Percentiles rank a stretch among this genome's conserved stretches.
These are phyloP conservation scores for Dactylellina leptospora DNA, from an alignment of 2,329 filamentous ascomycete genomes.

Conservation along the genomic window DNA sequence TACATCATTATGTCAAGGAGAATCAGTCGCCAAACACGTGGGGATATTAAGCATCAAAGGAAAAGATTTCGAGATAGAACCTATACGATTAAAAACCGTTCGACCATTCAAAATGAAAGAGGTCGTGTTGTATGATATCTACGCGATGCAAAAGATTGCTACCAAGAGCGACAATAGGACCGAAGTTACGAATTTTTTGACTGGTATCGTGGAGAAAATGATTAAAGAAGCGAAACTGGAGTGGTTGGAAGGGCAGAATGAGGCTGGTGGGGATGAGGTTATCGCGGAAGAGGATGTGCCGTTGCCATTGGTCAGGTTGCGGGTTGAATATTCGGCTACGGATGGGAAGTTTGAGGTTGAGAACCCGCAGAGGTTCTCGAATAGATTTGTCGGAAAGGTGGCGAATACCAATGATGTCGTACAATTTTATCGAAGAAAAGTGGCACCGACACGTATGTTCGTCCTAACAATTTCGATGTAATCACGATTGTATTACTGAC, in stretches of 20 bases:
- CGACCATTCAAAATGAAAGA: conserved; percentile 90
- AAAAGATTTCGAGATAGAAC: conserved; percentile 79
- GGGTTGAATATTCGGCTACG: conserved; percentile 86
- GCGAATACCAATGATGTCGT: conserved; percentile 95
- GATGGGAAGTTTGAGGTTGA: conserved; percentile 89
- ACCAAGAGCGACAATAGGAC: conserved; percentile 83
- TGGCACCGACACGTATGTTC: conserved; percentile 63
- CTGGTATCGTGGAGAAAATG: conserved; percentile 81
- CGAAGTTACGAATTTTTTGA: conserved; percentile 79
- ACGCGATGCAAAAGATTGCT: conserved; percentile 78
- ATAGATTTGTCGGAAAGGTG: conserved; percentile 86
- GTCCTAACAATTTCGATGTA: background rate
- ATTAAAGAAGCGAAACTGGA: conserved; percentile 83
- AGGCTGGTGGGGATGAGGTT: conserved; percentile 64
- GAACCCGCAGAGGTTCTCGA: conserved; percentile 95
- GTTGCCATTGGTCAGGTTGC: conserved; percentile 83
- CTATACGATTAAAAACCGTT: conserved; percentile 84
- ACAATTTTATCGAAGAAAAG: conserved; percentile 90
- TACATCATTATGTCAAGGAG: conserved; percentile 87
- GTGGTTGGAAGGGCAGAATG: conserved; percentile 81
- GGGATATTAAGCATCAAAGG: conserved; percentile 85
- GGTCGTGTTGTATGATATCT: conserved; percentile 77
- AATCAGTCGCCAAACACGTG: conserved; percentile 90
- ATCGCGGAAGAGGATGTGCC: conserved; percentile 72
- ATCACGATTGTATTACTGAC: conserved; percentile 47